These are phyloP conservation scores for Nemania sp. DNA, from an alignment of 2,329 filamentous ascomycete genomes.

Conservation along the genomic window DNA sequence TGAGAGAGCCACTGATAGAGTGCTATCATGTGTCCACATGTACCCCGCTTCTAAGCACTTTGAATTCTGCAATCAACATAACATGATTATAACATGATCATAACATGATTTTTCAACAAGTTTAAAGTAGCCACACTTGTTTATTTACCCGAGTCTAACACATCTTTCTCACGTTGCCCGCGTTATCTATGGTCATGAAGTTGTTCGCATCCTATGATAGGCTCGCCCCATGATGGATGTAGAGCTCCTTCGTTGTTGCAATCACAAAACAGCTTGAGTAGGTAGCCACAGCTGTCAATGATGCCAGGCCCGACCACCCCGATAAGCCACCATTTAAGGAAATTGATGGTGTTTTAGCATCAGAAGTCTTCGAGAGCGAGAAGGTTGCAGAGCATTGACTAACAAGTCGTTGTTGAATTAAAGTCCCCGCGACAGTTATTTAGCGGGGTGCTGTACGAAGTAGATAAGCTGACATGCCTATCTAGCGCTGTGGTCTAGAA, in stretches of 20 bases:
- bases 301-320: neutral
- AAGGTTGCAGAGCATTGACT: no score
- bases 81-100: neutral
- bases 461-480: no score
- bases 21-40: neutral
- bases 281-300: neutral
- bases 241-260: neutral
- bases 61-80: neutral
- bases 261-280: neutral
- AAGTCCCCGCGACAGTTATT: neutral
- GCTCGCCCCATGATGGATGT: neutral
- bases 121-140: neutral
- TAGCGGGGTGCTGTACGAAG: no score
- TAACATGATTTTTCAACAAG: neutral
- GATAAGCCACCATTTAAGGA: neutral
- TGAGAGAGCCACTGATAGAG: neutral
- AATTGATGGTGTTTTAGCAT: neutral
- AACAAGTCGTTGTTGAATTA: neutral
- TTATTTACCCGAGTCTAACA: neutral
- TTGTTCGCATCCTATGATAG: neutral
- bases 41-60: neutral
- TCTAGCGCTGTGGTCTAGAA: no score
- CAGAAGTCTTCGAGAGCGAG: neutral
- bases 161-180: neutral
- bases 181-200: neutral